phyloP scores from a whole-genome alignment of 2,329 filamentous ascomycete genomes.

The Alternaria novae-zelandiae region DNA sequence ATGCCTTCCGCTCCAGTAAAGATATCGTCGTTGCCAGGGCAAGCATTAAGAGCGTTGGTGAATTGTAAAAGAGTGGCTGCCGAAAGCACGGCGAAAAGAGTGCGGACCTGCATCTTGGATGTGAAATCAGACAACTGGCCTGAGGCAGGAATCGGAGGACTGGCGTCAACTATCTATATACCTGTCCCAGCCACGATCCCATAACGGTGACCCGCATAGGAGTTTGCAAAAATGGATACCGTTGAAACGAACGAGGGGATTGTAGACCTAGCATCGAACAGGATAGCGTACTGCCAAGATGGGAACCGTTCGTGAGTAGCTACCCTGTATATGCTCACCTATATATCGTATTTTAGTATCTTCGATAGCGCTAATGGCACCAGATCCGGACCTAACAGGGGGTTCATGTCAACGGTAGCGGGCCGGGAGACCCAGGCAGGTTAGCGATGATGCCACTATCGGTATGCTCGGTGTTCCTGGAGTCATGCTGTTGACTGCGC shows the following conservation, averaged over 20 bases:
- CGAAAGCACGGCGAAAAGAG: conserved; percentile 18
- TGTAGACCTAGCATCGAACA: neutral
- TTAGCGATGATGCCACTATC: conserved; percentile 6
- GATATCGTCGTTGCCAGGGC: conserved; percentile 25
- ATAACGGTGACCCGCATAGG: conserved; percentile 18
- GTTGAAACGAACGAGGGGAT: conserved; percentile 5
- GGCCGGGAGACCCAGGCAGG: conserved; percentile 5
- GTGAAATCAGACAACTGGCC: conserved; percentile 9
- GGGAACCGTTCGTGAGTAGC: conserved; percentile 7
- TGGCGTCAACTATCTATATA: conserved; percentile 8
- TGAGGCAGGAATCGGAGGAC: neutral
- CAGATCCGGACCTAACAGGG: neutral
- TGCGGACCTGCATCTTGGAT: conserved; percentile 22
- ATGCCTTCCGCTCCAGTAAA: conserved; percentile 27
- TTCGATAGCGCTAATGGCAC: conserved; percentile 5
- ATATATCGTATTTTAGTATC: conserved; percentile 3
- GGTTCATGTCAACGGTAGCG: conserved; percentile 6
- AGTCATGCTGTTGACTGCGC: conserved; percentile 11
- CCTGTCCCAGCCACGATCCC: neutral
- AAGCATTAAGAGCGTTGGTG: conserved; percentile 26
- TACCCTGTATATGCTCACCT: neutral
- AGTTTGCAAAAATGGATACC: neutral
- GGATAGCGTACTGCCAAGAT: conserved; percentile 1
- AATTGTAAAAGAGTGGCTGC: conserved; percentile 23
- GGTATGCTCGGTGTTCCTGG: conserved; percentile 4